Evolutionary conservation across 192 early-diverging fungal genomes (phyloP).

Genomic region (Coemansia sp.): DNA sequence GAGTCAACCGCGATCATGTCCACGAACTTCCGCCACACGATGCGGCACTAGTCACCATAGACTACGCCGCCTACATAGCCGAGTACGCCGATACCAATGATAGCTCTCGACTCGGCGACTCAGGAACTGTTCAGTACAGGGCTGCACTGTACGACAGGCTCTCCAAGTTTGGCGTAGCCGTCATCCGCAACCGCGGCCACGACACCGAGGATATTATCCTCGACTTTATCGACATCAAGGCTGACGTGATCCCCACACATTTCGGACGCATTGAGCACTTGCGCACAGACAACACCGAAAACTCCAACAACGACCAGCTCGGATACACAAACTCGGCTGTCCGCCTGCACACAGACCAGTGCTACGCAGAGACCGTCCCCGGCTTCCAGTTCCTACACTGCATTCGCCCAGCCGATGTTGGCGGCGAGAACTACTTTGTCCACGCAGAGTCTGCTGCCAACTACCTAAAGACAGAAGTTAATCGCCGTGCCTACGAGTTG

Average conservation of each 20-base stretch:
- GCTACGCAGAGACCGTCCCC: conserved; percentile 47
- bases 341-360: conserved; percentile 55
- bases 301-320: conserved; percentile 58
- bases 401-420: conserved; percentile 54
- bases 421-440: conserved; percentile 59
- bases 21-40: conserved; percentile 51
- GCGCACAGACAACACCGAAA: conserved; percentile 56
- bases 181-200: conserved; percentile 50
- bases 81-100: conserved; percentile 8
- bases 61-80: conserved; percentile 30
- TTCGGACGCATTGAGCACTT: conserved; percentile 60
- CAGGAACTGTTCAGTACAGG: conserved; percentile 34
- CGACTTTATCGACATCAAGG: conserved; percentile 53
- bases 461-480: conserved; percentile 57
- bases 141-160: conserved; percentile 33
- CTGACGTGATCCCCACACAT: conserved; percentile 53
- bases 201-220: conserved; percentile 57
- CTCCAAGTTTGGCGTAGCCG: conserved; percentile 49
- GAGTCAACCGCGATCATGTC: conserved; percentile 26
- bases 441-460: conserved; percentile 58
- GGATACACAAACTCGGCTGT: conserved; percentile 57
- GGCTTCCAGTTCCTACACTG: conserved; percentile 60
- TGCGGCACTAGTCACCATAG: conserved; percentile 36
- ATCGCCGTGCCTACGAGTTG: conserved; percentile 53
- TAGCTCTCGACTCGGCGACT: conserved; percentile 1